phyloP scores from a whole-genome alignment of 768 basidiomycete species.

The Agrocybe praecox region DNA sequence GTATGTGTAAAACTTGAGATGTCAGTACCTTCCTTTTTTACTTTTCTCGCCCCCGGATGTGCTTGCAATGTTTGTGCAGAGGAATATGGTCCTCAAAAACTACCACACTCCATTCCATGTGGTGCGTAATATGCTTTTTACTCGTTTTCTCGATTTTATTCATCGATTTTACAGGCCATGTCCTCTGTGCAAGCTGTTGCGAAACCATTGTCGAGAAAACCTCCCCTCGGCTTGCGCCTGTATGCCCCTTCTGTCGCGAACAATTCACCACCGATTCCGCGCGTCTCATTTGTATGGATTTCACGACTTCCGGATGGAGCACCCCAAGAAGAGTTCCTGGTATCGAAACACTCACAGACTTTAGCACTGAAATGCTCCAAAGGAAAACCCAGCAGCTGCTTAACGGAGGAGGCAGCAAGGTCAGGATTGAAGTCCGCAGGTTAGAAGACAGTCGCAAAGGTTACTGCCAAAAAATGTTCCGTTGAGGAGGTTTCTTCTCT shows the following conservation, averaged over 20 bases:
- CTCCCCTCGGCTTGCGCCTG: constrained; percentile 64
- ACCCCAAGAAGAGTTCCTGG: constrained; percentile 62
- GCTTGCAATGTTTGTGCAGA: constrained; percentile 91
- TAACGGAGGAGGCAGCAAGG: constrained; percentile 43
- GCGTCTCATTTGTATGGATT: constrained; percentile 82
- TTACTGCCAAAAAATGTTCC: constrained; percentile 84
- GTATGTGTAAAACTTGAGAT: constrained; percentile 51
- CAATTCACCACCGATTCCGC: constrained; percentile 64
- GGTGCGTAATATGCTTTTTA: constrained; percentile 45
- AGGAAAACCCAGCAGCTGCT: constrained; percentile 52
- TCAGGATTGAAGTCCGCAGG: constrained; percentile 59
- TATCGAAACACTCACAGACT: constrained; percentile 49
- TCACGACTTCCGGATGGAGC: constrained; percentile 66
- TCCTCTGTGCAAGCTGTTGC: constrained; percentile 78
- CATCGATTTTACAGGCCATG: constrained; percentile 57
- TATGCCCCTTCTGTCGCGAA: constrained; percentile 87
- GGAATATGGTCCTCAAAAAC: constrained; percentile 74
- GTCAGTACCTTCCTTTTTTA: constrained; percentile 35
- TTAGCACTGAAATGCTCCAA: constrained; percentile 42
- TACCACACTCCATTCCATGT: constrained; percentile 82
- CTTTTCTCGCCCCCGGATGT: constrained; percentile 70
- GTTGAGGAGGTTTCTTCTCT: constrained; percentile 82
- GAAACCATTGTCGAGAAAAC: constrained; percentile 84
- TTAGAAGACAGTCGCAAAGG: constrained; percentile 79
- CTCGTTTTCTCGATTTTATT: constrained; percentile 5